Evolutionary conservation across 805 yeast genomes (phyloP), one percentile per base, ranked within the genome.

Genomic region (Priceomyces melissophilus): DNA sequence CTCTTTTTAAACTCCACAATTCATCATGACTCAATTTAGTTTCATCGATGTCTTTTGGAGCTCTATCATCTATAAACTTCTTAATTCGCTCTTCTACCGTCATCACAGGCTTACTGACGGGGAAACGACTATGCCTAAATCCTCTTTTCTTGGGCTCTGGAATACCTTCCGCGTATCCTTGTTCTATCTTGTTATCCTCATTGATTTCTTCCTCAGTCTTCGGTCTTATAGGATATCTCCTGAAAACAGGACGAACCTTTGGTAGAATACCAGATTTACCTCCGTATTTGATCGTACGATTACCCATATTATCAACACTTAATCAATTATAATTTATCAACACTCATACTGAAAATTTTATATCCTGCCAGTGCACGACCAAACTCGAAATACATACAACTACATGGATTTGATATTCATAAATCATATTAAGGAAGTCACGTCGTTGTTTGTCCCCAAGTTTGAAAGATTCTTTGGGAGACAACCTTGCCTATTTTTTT

Each of bases 211-310:
- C 53, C 10, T 49, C 75, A 46, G 73, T 73, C 45, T 69, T 57
- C 25, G 79, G 82, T 47, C 75, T 73, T 36, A 73, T 69, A 3
- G 89, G 87, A 41, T 78, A 76, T 13, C 58, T 46, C 53, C 81
- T 85, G 65, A 90, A 79, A 25, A 87, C 80, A 30, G 82, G 78
- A 53, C 96, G 81, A 8, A 87, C 81, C 41, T 67, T 71, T 36
- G 97, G 97, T 48, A 90, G 72, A 37, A 87, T 71, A 58, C 97
- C 97, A 37, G 91, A 82, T 62, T 84, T 84, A 11, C 80, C 80
- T 25, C 81, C 80, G 54, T 63, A 69, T 51, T 69, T 76, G 35
- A 75, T 53, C 17, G 70, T 67, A 39, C 78, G 71, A 49, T 75
- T 77, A 39, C 79, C 74, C 75, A 77, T 74, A 20, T 8, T 20